Base-by-base conservation (phyloP, 106 monocot species). In the Apostasia shenzhenica region DNA sequence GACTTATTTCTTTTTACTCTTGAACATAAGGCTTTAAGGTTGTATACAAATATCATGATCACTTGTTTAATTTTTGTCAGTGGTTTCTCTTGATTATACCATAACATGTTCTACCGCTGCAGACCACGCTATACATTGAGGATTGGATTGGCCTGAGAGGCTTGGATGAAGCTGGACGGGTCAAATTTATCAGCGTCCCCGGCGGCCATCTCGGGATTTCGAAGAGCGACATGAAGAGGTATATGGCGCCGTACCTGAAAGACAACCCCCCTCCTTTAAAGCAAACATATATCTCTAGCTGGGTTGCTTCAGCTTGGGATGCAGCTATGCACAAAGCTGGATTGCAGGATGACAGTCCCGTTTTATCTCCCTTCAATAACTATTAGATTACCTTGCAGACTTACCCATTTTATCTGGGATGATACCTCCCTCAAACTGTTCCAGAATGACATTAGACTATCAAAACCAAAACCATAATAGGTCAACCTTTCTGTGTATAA, bases 101-200 rank as follows among this genome's bases (percentile, higher is more conserved):
- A 26, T 26, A 26, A 26, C 26, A 26, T 26, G 26, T 26, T 26
- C 26, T 26, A 26, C 26, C 26, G 38, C 57, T 76, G 72, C 75
- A 93, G 93, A 93, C 93, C 3, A 12, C 67, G 5, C 86, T 93
- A 37, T 93, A 93, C 75, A 82, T 53, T 0, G 93, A 93, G 62
- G 93, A 93, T 63, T 93, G 89, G 93, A 93, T 93, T 42, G 93
- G 93, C 54, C 70, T 93, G 70, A 93, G 82, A 74, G 67, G 66
- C 38, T 73, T 93, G 82, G 84, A 84, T 74, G 89, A 93, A 48
- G 84, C 82, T 10, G 89, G 93, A 2, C 68, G 82, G 41, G 84
- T 90, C 0, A 84, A 86, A 54, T 89, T 70, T 14, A 14, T 86
- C 7, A 81, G 60, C 13, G 84, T 90, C 8, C 52, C 84, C 42